A percentile compares a stretch with the other conserved stretches of the same genome.
Conservation (phyloP, 1,284 basidiomycete species). For the Leccinum fallax region DNA sequence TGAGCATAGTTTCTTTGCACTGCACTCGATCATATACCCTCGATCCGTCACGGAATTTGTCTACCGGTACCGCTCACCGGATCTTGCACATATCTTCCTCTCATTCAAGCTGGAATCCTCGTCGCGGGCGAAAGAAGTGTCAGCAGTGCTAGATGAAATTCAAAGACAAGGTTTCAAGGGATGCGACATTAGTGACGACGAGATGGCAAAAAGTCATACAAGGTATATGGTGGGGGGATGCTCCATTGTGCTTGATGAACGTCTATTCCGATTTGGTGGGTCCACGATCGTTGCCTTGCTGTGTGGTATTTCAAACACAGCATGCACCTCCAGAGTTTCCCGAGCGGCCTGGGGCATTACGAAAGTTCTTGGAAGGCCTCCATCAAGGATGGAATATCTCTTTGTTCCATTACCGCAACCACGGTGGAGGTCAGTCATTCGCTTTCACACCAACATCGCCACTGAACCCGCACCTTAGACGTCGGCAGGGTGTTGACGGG, state of each 20-base stretch:
- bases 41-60: slow-evolving; percentile 96
- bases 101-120: slow-evolving; percentile 85
- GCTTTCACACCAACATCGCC: too few species aligned
- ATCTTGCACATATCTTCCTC: slow-evolving; percentile 66
- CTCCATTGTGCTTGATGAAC: slow-evolving; percentile 77
- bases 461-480: too few species aligned
- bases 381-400: slow-evolving; percentile 93
- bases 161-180: slow-evolving; percentile 76
- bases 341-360: slow-evolving; percentile 89
- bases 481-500: too few species aligned
- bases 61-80: slow-evolving; percentile 79
- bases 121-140: slow-evolving; percentile 68
- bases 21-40: slow-evolving; percentile 89
- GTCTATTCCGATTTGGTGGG: slow-evolving; percentile 92
- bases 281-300: slow-evolving; percentile 12
- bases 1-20: slow-evolving; percentile 75
- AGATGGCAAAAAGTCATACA: slow-evolving; percentile 93
- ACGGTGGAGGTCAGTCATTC: slow-evolving; percentile 70
- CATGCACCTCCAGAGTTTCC: slow-evolving; percentile 77
- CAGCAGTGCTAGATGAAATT: slow-evolving; percentile 64
- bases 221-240: slow-evolving; percentile 94
- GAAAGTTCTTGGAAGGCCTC: slow-evolving; percentile 85
- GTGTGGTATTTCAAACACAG: not conserved
- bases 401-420: slow-evolving; percentile 97
- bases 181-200: slow-evolving; percentile 91